phyloP scores from a whole-genome alignment of 345 rosid species.

The Excoecaria agallocha region DNA sequence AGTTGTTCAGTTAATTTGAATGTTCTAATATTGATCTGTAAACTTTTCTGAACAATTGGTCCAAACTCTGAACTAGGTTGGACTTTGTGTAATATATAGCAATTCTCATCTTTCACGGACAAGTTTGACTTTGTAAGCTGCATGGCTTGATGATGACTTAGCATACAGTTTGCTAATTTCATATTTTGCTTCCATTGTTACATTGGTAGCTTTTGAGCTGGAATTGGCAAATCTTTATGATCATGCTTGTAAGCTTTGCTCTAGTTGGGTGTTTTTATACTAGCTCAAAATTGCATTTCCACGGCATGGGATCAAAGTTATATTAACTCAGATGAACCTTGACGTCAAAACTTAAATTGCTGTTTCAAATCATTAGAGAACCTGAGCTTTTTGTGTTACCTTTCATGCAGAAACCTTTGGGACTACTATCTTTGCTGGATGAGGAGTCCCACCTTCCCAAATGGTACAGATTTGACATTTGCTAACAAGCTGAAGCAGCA shows the following conservation, averaged over 20 bases:
- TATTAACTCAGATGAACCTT: background rate
- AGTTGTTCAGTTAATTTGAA: background rate
- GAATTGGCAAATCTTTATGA: background rate
- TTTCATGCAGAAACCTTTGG: constrained; percentile 84
- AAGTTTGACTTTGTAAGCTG: background rate
- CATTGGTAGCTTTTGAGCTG: background rate
- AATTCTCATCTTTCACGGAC: background rate
- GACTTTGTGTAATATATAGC: background rate
- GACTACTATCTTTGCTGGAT: constrained; percentile 80
- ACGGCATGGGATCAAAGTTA: background rate
- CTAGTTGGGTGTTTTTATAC: background rate
- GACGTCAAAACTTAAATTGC: background rate
- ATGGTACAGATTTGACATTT: constrained; percentile 89
- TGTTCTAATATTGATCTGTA: background rate
- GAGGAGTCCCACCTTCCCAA: constrained; percentile 98
- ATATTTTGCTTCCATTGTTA: background rate
- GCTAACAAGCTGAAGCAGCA: constrained; percentile 96
- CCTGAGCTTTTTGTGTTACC: background rate
- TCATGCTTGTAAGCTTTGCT: background rate
- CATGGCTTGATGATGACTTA: background rate
- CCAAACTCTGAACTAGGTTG: background rate
- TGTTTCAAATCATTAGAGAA: background rate
- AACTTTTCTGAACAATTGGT: background rate
- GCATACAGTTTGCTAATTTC: background rate
- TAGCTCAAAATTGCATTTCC: background rate